Evolutionary conservation across 306 rosid genomes (phyloP).

Genomic region (Comarum palustre): DNA sequence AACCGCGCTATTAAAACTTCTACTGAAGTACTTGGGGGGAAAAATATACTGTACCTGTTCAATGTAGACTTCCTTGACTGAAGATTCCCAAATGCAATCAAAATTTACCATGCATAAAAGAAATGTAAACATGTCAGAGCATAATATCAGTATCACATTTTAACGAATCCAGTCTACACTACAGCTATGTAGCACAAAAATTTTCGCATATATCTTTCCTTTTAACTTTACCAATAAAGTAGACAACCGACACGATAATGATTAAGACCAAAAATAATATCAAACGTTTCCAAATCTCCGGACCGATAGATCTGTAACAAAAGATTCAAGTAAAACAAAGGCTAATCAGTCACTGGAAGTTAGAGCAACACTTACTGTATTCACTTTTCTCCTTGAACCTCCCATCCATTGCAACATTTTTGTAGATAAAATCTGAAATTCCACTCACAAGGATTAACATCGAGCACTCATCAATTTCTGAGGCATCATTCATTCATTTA

Average conservation of each 20-base stretch:
- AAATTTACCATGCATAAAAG: slow-evolving; percentile 36
- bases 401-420: slow-evolving; percentile 99
- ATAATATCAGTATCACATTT: slow-evolving; percentile 17
- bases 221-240: too few species aligned
- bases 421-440: slow-evolving; percentile 12
- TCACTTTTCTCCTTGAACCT: slow-evolving; percentile 83
- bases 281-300: background rate
- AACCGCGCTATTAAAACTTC: too few species aligned
- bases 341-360: background rate
- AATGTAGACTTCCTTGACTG: slow-evolving; percentile 79
- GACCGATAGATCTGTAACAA: background rate
- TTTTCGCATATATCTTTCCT: too few species aligned
- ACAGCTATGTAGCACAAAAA: background rate
- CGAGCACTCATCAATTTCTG: background rate
- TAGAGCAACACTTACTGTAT: slow-evolving; percentile 50
- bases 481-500: background rate
- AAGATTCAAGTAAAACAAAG: background rate
- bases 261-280: background rate
- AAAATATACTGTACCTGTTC: too few species aligned
- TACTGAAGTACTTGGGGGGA: too few species aligned
- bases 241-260: too few species aligned
- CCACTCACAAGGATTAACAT: background rate
- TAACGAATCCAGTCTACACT: background rate
- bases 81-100: slow-evolving; percentile 37
- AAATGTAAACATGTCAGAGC: slow-evolving; percentile 35